phyloP scores from a whole-genome alignment of 2,329 filamentous ascomycete species.

The Aspergillus sp. region DNA sequence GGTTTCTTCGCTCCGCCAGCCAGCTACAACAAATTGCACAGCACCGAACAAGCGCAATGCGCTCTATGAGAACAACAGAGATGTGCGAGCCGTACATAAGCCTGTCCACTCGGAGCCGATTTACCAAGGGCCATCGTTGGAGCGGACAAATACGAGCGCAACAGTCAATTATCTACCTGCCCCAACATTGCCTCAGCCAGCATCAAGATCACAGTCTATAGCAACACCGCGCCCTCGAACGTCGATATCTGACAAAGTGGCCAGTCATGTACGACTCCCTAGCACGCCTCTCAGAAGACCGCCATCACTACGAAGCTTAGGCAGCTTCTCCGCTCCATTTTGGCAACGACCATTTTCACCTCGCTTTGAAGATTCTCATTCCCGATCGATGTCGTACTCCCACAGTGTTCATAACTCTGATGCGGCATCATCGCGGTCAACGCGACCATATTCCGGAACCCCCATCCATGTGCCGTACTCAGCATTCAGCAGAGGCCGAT shows the following conservation, averaged over 20 bases:
- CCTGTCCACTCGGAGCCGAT: not conserved
- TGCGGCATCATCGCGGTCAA: conserved; percentile 7
- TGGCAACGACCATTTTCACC: conserved; percentile 12
- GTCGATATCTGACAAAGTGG: conserved; percentile 13
- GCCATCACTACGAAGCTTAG: conserved; percentile 20
- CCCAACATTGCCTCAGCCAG: conserved; percentile 9
- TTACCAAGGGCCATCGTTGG: not conserved
- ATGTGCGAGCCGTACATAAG: not conserved
- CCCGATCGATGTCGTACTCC: conserved; percentile 12
- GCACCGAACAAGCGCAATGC: not conserved
- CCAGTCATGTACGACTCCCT: conserved; percentile 8
- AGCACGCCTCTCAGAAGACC: conserved; percentile 16
- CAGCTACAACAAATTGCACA: not conserved
- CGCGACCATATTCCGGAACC: conserved; percentile 14
- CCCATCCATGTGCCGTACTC: conserved; percentile 15
- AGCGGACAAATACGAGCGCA: conserved; percentile 6
- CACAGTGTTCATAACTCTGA: conserved; percentile 14
- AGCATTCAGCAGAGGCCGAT: conserved; percentile 15
- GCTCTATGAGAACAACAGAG: not conserved
- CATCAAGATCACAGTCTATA: conserved; percentile 16
- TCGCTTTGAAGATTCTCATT: conserved; percentile 9
- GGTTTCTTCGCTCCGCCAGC: not conserved
- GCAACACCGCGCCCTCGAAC: conserved; percentile 19
- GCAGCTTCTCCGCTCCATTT: conserved; percentile 14
- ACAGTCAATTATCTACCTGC: conserved; percentile 20